These are phyloP conservation scores for Phytophthora fragariae DNA, from an alignment of 352 stramenopile species.

Conservation along the genomic window DNA sequence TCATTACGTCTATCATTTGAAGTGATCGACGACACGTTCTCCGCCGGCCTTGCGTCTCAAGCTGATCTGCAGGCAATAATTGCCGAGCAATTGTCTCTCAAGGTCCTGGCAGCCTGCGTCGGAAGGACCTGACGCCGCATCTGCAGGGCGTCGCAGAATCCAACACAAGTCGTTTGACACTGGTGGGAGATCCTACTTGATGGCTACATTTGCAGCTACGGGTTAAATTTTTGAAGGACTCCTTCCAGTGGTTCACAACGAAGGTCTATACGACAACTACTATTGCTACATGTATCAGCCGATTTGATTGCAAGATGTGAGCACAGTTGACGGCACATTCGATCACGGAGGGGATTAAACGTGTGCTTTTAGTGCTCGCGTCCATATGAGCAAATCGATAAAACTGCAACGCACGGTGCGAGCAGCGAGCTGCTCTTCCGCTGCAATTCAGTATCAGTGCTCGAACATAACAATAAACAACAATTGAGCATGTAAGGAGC, in stretches of 20 bases:
- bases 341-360: slow-evolving; percentile 75
- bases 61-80: not conserved
- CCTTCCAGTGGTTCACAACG: too few species aligned
- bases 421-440: slow-evolving; percentile 40
- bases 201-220: not conserved
- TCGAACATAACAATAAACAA: slow-evolving; percentile 18
- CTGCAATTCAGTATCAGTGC: slow-evolving; percentile 87
- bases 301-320: slow-evolving; percentile 48
- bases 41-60: not conserved
- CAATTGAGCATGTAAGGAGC: slow-evolving; percentile 64
- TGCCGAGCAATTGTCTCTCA: not conserved
- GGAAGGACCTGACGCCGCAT: not conserved
- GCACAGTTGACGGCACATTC: slow-evolving; percentile 89
- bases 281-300: not conserved
- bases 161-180: not conserved
- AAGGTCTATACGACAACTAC: too few species aligned
- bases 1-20: not conserved
- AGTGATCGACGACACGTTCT: not conserved
- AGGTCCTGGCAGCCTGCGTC: not conserved
- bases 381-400: slow-evolving; percentile 86
- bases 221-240: too few species aligned
- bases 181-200: not conserved
- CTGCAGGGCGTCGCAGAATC: slow-evolving; percentile 1
- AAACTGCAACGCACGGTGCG: slow-evolving; percentile 69
- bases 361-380: slow-evolving; percentile 90